phyloP scores from a whole-genome alignment of 257 asterid species.

The Leptodermis oblonga region DNA sequence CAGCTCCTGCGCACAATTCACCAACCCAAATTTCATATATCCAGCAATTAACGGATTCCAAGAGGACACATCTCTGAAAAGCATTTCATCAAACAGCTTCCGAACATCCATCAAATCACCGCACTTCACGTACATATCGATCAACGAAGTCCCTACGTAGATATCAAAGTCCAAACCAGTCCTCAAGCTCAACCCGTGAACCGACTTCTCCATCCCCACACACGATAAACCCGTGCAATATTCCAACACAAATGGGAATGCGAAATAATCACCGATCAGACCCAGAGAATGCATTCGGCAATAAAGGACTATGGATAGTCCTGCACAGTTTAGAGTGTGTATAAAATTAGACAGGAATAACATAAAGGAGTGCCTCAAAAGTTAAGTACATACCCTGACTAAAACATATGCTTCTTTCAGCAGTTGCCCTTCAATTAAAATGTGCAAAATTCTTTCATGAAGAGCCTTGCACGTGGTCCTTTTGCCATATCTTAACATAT shows the following conservation, averaged over 20 bases:
- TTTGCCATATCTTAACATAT: conserved; percentile 70
- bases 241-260: neutral
- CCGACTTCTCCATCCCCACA: neutral
- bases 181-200: neutral
- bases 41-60: neutral
- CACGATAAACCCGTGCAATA: neutral
- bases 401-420: too few relatives aligned
- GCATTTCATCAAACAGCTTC: conserved; percentile 41
- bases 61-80: neutral
- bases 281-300: conserved; percentile 41
- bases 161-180: neutral
- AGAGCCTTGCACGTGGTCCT: conserved; percentile 58
- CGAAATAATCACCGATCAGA: neutral
- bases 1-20: neutral
- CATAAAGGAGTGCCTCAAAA: too few relatives aligned
- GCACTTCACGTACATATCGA: neutral
- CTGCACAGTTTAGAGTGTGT: too few relatives aligned
- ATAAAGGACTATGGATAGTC: neutral
- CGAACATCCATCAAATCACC: conserved; percentile 21
- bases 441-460: conserved; percentile 59
- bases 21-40: neutral
- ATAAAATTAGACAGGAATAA: too few relatives aligned
- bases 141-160: neutral
- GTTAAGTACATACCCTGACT: conserved; percentile 80
- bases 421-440: conserved; percentile 72